Percentiles rank a stretch among this genome's conserved stretches.
These are phyloP conservation scores for Carex pumila DNA, from an alignment of 176 grass and related monocot species.

Conservation along the genomic window DNA sequence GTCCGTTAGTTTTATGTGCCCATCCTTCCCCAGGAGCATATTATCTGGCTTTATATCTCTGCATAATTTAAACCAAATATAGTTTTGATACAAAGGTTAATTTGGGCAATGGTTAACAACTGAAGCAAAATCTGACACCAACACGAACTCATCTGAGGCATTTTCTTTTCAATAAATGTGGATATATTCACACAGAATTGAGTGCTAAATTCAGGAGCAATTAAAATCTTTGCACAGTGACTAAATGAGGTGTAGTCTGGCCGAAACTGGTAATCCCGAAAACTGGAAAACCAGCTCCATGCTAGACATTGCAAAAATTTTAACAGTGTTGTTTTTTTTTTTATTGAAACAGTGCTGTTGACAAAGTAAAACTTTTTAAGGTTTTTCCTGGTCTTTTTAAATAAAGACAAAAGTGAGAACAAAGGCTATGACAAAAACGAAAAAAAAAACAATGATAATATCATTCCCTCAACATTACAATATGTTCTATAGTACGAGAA, in stretches of 20 bases:
- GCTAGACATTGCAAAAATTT: background rate
- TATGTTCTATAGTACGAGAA: background rate
- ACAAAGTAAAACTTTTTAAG: background rate
- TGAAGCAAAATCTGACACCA: background rate
- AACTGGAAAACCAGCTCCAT: background rate
- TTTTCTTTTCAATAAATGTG: background rate
- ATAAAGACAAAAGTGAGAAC: background rate
- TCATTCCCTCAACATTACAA: background rate
- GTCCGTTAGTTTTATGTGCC: conserved; percentile 47
- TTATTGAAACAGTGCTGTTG: background rate
- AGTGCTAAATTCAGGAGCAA: background rate
- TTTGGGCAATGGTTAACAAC: background rate
- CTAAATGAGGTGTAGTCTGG: background rate
- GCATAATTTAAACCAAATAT: conserved; percentile 9
- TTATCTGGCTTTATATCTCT: conserved; percentile 59
- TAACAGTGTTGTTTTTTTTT: background rate
- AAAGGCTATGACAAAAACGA: background rate
- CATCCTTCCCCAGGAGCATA: conserved; percentile 37
- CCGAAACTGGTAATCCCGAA: background rate
- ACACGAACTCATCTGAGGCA: background rate
- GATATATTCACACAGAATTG: background rate
- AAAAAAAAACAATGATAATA: background rate
- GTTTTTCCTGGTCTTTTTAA: background rate
- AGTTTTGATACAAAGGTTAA: background rate
- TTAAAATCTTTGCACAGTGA: background rate